These are phyloP conservation scores for Geranium incanum DNA, from an alignment of 441 rosid species.

Conservation along the genomic window DNA sequence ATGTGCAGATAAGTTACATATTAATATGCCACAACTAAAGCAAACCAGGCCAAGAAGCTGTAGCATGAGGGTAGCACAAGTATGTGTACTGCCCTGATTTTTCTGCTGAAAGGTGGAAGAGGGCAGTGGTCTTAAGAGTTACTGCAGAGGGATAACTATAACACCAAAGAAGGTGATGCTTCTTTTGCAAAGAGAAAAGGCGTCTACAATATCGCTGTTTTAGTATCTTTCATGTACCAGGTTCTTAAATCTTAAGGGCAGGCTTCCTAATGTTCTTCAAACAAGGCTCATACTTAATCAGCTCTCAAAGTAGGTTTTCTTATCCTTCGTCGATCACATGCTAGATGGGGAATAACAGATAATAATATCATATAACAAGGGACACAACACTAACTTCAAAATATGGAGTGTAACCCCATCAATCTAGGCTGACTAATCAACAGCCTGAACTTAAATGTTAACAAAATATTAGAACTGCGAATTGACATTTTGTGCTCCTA, in stretches of 20 bases:
- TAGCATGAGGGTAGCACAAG: neutral
- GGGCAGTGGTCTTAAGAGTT: neutral
- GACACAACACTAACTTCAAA: neutral
- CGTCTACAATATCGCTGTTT: neutral
- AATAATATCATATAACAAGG: neutral
- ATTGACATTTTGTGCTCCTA: neutral
- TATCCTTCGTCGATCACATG: neutral
- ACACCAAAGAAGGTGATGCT: neutral
- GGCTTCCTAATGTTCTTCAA: neutral
- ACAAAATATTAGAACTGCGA: neutral
- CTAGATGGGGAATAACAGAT: constrained; percentile 5
- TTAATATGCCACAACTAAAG: neutral
- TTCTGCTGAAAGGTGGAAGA: constrained; percentile 3
- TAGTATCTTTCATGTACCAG: constrained; percentile 7
- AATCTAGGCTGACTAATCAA: neutral
- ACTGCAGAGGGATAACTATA: neutral
- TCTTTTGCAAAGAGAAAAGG: constrained; percentile 1
- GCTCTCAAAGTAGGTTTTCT: neutral
- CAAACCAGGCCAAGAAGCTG: neutral
- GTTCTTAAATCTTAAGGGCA: neutral
- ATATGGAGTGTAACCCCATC: neutral
- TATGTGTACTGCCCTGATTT: neutral
- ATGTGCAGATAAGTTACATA: neutral
- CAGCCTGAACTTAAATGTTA: neutral
- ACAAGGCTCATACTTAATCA: neutral